Evolutionary conservation across 441 rosid species (phyloP), one percentile per base, ranked within the genome.

Genomic region (Eruca vesicaria): DNA sequence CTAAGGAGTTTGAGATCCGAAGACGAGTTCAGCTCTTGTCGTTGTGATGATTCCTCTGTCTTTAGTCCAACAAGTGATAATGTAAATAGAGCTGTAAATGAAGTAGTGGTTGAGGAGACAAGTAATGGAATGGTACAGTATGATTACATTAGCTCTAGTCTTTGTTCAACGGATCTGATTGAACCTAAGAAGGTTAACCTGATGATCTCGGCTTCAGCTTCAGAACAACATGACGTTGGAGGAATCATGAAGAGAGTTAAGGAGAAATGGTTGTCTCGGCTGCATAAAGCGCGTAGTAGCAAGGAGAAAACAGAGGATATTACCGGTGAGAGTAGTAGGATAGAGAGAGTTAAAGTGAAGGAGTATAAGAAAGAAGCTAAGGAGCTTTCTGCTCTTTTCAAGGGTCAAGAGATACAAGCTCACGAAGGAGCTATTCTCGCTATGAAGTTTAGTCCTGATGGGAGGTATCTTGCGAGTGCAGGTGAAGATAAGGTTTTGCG

Each of bases 391-490:
- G 89, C 89, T 55, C 82, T 90, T 74, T 88, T 75, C 56, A 80
- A 55, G 41, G 93, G 89, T 63, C 96, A 88, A 77, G 93, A 86
- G 41, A 84, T 90, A 68, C 85, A 74, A 81, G 93, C 96, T 15
- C 96, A 90, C 29, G 75, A 79, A 0, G 93, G 96, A 68, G 69
- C 84, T 7, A 87, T 90, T 69, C 82, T 88, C 79, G 66, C 88
- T 41, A 86, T 90, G 93, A 90, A 81, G 38, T 90, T 90, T 81
- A 90, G 93, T 77, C 90, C 84, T 36, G 93, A 90, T 69, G 96
- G 96, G 38, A 86, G 80, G 78, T 90, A 77, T 65, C 87, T 90
- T 33, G 93, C 91, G 1, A 88, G 91, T 77, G 93, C 86, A 1
- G 91, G 96, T 43, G 85, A 88, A 78, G 96, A 90, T 43, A 61